Conservation (phyloP, 2,329 filamentous ascomycete species). For the Alternaria ethzedia region DNA sequence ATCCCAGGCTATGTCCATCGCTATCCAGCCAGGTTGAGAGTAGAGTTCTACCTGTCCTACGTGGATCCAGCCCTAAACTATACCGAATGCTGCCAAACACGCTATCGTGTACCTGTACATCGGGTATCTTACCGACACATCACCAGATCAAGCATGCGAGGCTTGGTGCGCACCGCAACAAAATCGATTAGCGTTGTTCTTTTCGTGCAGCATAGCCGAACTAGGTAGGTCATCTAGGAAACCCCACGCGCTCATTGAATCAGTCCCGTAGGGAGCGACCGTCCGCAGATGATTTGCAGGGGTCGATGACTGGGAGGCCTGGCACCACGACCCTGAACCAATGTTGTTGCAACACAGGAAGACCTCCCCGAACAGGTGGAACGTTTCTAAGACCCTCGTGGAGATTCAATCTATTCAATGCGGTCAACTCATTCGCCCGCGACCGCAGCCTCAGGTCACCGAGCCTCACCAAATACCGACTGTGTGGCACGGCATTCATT, state of each 20-base stretch:
- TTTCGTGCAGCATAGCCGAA: conserved; percentile 22
- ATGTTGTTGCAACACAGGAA: conserved; percentile 16
- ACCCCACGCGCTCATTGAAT: conserved; percentile 14
- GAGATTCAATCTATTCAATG: conserved; percentile 26
- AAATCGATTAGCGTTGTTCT: conserved; percentile 18
- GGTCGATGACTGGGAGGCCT: conserved; percentile 16
- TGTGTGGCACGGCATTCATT: conserved; percentile 11
- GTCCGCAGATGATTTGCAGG: conserved; percentile 13
- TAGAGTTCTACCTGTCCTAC: conserved; percentile 13
- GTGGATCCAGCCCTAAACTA: conserved; percentile 9
- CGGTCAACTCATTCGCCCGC: conserved; percentile 23
- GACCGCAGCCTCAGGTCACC: conserved; percentile 24
- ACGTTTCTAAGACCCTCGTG: conserved; percentile 24
- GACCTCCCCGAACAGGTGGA: conserved; percentile 11
- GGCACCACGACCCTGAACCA: conserved; percentile 12
- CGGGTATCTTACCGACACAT: conserved; percentile 5
- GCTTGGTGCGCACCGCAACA: conserved; percentile 9
- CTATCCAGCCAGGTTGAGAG: conserved; percentile 5
- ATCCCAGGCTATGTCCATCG: background rate
- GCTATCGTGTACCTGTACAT: conserved; percentile 5
- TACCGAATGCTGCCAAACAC: conserved; percentile 10
- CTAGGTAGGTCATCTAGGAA: conserved; percentile 29
- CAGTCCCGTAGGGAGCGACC: conserved; percentile 10
- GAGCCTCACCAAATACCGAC: conserved; percentile 19
- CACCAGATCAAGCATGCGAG: conserved; percentile 15